Evolutionary conservation across 371 early-diverging fungal species (phyloP).

Genomic region (Conidiobolus incongruus): DNA sequence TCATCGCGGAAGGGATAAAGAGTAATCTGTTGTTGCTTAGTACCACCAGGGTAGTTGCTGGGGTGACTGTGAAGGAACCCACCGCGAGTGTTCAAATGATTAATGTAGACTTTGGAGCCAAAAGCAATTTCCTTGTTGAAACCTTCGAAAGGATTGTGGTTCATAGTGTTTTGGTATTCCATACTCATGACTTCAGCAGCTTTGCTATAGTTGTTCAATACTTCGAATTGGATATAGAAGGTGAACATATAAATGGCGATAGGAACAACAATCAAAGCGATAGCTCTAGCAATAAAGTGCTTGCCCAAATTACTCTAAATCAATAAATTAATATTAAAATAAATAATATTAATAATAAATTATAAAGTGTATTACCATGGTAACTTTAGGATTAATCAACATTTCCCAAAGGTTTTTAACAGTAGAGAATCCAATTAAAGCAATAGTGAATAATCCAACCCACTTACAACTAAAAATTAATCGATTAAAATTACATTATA

Average conservation of each 20-base stretch:
- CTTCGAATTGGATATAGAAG: constrained; percentile 70
- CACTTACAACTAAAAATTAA: constrained; percentile 43
- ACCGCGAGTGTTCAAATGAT: constrained; percentile 40
- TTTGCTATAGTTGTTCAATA: constrained; percentile 28
- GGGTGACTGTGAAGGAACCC: constrained; percentile 78
- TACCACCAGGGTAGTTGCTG: constrained; percentile 51
- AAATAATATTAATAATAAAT: too few species aligned
- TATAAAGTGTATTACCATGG: constrained; percentile 14
- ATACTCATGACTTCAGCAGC: constrained; percentile 3
- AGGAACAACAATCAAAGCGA: constrained; percentile 64
- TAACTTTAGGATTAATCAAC: constrained; percentile 35
- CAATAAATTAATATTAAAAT: background rate
- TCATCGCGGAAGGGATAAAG: constrained; percentile 66
- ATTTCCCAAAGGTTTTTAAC: constrained; percentile 74
- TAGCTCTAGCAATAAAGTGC: constrained; percentile 31
- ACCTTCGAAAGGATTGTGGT: too few species aligned
- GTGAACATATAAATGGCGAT: constrained; percentile 44
- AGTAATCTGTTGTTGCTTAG: constrained; percentile 84
- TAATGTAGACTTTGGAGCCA: constrained; percentile 48
- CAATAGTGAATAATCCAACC: constrained; percentile 81
- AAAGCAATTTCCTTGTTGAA: constrained; percentile 58
- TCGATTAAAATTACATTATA: background rate
- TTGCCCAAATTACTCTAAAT: background rate
- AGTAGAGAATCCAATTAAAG: constrained; percentile 62
- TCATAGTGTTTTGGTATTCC: constrained; percentile 11